Evolutionary conservation across 1,139 yeast species (phyloP).

Genomic region (Wickerhamiella pararugosa): DNA sequence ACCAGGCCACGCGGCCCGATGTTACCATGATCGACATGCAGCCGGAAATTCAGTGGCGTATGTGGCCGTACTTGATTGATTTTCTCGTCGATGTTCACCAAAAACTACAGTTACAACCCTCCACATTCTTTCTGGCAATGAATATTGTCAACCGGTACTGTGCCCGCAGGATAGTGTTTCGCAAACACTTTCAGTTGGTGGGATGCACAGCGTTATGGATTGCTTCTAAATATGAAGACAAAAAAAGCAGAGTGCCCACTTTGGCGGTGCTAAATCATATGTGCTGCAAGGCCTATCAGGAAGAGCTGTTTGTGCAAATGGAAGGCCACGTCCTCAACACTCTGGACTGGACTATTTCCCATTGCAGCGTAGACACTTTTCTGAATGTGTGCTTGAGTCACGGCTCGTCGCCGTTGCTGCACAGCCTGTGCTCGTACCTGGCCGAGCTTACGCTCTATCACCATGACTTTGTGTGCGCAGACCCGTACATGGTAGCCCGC

Average conservation of each 20-base stretch:
- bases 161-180: conserved; percentile 79
- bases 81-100: conserved; percentile 71
- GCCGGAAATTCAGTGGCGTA: conserved; percentile 86
- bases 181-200: conserved; percentile 81
- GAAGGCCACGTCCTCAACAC: conserved; percentile 82
- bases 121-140: conserved; percentile 68
- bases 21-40: conserved; percentile 69
- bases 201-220: conserved; percentile 94
- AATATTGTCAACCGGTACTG: conserved; percentile 84
- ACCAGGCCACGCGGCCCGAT: conserved; percentile 22
- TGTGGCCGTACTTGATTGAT: conserved; percentile 82
- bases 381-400: conserved; percentile 20
- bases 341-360: conserved; percentile 69
- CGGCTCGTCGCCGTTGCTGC: conserved; percentile 14
- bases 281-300: conserved; percentile 84
- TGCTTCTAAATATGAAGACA: conserved; percentile 89
- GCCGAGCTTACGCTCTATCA: conserved; percentile 70
- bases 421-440: conserved; percentile 40
- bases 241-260: conserved; percentile 74
- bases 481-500: conserved; percentile 49
- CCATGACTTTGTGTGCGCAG: conserved; percentile 44
- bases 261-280: conserved; percentile 58
- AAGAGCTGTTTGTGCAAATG: conserved; percentile 90
- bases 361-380: conserved; percentile 33
- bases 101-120: conserved; percentile 62